Evolutionary conservation across 306 rosid genomes (phyloP).

Genomic region (Dryas alaskensis): DNA sequence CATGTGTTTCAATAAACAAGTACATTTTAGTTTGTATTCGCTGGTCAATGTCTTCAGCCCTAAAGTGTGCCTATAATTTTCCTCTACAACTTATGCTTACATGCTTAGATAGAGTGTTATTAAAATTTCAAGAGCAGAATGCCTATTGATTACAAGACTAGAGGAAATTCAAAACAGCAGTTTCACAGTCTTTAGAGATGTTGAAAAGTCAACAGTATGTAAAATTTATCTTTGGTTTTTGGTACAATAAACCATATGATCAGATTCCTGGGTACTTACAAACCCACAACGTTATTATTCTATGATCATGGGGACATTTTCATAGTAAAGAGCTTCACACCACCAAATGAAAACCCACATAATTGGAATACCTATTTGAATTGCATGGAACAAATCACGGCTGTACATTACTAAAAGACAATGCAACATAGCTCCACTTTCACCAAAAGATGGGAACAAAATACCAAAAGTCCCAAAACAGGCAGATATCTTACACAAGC

Average conservation of each 20-base stretch:
- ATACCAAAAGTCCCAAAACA: background rate
- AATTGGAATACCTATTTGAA: background rate
- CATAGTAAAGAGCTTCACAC: background rate
- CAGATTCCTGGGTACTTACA: background rate
- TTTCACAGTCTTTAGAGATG: background rate
- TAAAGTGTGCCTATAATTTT: no score
- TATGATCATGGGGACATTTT: background rate
- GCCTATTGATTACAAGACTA: background rate
- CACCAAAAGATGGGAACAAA: background rate
- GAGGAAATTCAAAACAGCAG: background rate
- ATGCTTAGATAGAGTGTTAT: background rate
- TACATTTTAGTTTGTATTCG: no score
- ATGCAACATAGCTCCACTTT: background rate
- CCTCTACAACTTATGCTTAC: background rate
- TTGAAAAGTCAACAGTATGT: background rate
- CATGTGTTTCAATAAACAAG: no score
- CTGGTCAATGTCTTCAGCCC: no score
- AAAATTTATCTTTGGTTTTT: background rate
- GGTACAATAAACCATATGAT: background rate
- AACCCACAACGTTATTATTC: background rate
- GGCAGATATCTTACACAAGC: slow-evolving; percentile 72
- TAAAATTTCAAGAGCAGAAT: background rate
- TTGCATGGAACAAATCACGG: background rate
- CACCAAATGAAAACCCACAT: background rate
- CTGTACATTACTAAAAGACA: background rate